Evolutionary conservation across 169 alveolate genomes (phyloP).

Genomic region (Cryptosporidium baileyi): DNA sequence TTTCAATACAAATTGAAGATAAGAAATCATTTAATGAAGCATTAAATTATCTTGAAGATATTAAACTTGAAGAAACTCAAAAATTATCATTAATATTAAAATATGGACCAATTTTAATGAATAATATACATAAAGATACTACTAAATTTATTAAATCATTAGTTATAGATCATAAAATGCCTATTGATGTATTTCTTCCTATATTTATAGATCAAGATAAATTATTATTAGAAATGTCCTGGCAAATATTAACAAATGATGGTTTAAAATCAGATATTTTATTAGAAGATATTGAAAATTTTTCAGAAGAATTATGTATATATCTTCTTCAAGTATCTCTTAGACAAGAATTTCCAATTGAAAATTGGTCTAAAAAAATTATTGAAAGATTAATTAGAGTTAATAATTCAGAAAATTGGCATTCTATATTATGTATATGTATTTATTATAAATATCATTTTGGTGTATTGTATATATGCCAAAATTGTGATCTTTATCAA

Average conservation of each 20-base stretch:
- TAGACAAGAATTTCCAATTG: slow-evolving; percentile 18
- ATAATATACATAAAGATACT: slow-evolving; percentile 48
- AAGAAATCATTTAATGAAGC: slow-evolving; percentile 43
- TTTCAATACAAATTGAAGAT: slow-evolving; percentile 47
- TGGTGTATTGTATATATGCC: slow-evolving; percentile 30
- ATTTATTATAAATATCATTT: slow-evolving; percentile 16
- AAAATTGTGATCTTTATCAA: slow-evolving; percentile 36
- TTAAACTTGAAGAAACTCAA: slow-evolving; percentile 33
- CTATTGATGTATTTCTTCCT: slow-evolving; percentile 62
- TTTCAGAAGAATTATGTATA: slow-evolving; percentile 48
- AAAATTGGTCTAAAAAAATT: slow-evolving; percentile 31
- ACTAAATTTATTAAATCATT: slow-evolving; percentile 36
- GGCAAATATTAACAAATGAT: slow-evolving; percentile 35
- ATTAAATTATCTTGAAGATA: slow-evolving; percentile 30
- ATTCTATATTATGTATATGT: slow-evolving; percentile 56
- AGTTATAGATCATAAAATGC: slow-evolving; percentile 24
- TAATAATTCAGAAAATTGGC: slow-evolving; percentile 59
- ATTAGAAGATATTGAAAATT: slow-evolving; percentile 26
- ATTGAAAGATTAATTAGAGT: slow-evolving; percentile 38
- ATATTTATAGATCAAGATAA: slow-evolving; percentile 58
- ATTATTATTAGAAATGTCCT: slow-evolving; percentile 20
- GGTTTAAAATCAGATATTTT: slow-evolving; percentile 4
- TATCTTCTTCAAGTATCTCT: slow-evolving; percentile 43
- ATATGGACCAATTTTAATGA: slow-evolving; percentile 39
- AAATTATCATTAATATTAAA: slow-evolving; percentile 34